These are phyloP conservation scores for Globisporangium heterothallicum DNA, from an alignment of 352 stramenopile species.

Conservation along the genomic window DNA sequence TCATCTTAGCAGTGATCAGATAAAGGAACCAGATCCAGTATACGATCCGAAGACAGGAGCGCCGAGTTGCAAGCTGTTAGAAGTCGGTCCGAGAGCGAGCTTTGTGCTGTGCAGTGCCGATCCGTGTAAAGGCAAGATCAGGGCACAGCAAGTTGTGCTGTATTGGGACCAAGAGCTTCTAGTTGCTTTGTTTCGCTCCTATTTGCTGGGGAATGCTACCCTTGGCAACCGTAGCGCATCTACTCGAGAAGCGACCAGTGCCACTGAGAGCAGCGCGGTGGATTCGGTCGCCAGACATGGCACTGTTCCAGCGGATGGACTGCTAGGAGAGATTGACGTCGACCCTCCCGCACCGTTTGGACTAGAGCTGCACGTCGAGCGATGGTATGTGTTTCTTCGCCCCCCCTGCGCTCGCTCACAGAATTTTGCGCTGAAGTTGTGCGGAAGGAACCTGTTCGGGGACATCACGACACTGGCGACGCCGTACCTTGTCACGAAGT, in stretches of 20 bases:
- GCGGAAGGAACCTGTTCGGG: slow-evolving; percentile 28
- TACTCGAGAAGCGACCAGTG: slow-evolving; percentile 17
- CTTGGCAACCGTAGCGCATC: slow-evolving; percentile 18
- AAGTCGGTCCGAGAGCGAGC: slow-evolving; percentile 48
- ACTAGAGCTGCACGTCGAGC: slow-evolving; percentile 37
- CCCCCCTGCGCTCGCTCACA: slow-evolving; percentile 31
- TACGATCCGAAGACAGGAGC: slow-evolving; percentile 34
- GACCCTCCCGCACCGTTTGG: slow-evolving; percentile 17
- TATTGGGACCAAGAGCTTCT: slow-evolving; percentile 76
- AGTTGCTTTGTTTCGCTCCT: slow-evolving; percentile 51
- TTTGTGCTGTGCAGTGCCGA: slow-evolving; percentile 44
- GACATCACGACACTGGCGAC: slow-evolving; percentile 38
- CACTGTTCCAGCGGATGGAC: background rate
- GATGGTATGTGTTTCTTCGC: slow-evolving; percentile 57
- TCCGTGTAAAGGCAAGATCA: slow-evolving; percentile 49
- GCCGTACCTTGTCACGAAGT: slow-evolving; percentile 21
- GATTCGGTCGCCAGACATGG: too few species aligned
- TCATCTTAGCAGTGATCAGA: background rate
- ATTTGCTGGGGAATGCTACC: slow-evolving; percentile 28
- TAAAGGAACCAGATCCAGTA: slow-evolving; percentile 28
- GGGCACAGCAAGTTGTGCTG: slow-evolving; percentile 39
- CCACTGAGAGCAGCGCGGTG: too few species aligned
- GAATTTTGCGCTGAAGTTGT: slow-evolving; percentile 38
- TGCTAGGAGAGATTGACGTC: background rate
- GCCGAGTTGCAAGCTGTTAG: slow-evolving; percentile 47